phyloP scores from a whole-genome alignment of 306 rosid genomes.

The Boehmeria nivea region DNA sequence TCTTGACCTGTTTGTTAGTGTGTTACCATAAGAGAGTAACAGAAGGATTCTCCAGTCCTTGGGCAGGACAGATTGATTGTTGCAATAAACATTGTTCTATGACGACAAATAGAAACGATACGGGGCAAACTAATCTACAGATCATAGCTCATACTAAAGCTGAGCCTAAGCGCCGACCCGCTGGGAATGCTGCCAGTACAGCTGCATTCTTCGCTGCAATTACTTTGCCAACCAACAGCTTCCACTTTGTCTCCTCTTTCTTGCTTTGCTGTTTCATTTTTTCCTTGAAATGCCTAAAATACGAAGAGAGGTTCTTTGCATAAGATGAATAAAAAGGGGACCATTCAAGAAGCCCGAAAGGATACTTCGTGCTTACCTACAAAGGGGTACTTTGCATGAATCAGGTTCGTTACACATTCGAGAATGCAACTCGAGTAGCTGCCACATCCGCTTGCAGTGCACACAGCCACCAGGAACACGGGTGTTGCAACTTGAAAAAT shows the following conservation, averaged over 20 bases:
- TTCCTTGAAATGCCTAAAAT: slow-evolving; percentile 34
- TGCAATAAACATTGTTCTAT: not conserved
- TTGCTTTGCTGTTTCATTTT: slow-evolving; percentile 37
- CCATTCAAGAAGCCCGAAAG: too few species aligned
- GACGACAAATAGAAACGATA: not conserved
- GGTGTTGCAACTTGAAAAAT: slow-evolving; percentile 41
- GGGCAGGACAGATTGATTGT: too few species aligned
- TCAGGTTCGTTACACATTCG: slow-evolving; percentile 44
- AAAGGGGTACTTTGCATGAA: slow-evolving; percentile 52
- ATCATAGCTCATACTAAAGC: slow-evolving; percentile 5
- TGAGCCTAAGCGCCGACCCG: slow-evolving; percentile 14
- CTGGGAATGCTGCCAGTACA: slow-evolving; percentile 16
- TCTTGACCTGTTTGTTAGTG: too few species aligned
- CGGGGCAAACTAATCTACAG: too few species aligned
- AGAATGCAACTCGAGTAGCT: slow-evolving; percentile 51
- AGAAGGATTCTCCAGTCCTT: too few species aligned
- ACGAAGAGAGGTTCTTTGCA: not conserved
- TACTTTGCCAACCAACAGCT: slow-evolving; percentile 41
- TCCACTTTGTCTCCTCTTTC: slow-evolving; percentile 46
- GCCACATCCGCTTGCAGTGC: slow-evolving; percentile 65
- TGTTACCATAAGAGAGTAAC: too few species aligned
- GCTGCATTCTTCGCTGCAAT: slow-evolving; percentile 19
- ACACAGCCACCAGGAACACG: slow-evolving; percentile 47
- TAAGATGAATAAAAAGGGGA: too few species aligned
- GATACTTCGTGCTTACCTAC: slow-evolving; percentile 28